A percentile compares a stretch with the other conserved stretches of the same genome.
These are phyloP conservation scores for Podaxis mareebaensis DNA, from an alignment of 768 basidiomycete species.

Conservation along the genomic window DNA sequence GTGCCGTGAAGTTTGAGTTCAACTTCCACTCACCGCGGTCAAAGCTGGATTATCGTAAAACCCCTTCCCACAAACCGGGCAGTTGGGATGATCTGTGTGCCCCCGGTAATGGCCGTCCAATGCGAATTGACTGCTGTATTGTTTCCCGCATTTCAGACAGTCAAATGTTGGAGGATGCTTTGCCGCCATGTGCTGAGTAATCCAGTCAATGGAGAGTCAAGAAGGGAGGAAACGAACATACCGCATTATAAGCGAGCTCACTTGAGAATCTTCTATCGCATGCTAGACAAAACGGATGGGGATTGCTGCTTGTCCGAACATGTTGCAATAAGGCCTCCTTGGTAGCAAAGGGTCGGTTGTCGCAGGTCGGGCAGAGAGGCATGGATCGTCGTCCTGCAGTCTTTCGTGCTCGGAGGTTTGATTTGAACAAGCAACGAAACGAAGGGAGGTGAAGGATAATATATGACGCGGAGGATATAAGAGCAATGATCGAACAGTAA, in stretches of 20 bases:
- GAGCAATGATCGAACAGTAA: constrained; percentile 12
- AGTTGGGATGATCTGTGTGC: constrained; percentile 46
- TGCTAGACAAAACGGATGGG: constrained; percentile 34
- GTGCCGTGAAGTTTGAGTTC: neutral
- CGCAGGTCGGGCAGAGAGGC: constrained; percentile 39
- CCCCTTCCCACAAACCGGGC: constrained; percentile 42
- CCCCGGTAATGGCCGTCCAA: constrained; percentile 50
- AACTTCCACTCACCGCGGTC: constrained; percentile 32
- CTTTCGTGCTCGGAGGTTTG: neutral
- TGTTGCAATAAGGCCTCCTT: constrained; percentile 42
- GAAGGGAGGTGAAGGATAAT: neutral
- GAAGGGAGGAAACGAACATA: constrained; percentile 23
- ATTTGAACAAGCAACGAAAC: neutral
- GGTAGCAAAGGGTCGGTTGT: constrained; percentile 32
- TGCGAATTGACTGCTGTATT: constrained; percentile 34
- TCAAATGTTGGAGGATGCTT: constrained; percentile 47
- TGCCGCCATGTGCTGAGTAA: constrained; percentile 37
- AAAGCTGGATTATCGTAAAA: constrained; percentile 35
- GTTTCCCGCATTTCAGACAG: constrained; percentile 34
- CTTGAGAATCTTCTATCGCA: constrained; percentile 39
- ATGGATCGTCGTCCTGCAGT: constrained; percentile 22
- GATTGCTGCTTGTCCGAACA: constrained; percentile 33
- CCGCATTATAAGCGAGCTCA: constrained; percentile 36
- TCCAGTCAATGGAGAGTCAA: constrained; percentile 1
- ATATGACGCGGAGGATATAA: constrained; percentile 8